Base-by-base conservation (phyloP, 805 yeast genomes). In the Jamesozyma piceae region DNA sequence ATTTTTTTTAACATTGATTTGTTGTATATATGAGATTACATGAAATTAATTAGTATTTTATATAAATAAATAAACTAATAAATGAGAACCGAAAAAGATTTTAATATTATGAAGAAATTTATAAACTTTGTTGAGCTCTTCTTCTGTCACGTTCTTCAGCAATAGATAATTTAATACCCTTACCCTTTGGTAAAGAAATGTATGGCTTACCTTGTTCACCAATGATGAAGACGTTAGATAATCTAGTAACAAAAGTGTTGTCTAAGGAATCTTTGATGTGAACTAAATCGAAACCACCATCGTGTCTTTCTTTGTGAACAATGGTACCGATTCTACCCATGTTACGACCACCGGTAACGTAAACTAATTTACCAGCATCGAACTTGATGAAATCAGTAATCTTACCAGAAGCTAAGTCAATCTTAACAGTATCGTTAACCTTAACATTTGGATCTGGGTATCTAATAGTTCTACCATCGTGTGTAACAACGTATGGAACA, bases 381-480 rank as follows among this genome's bases (percentile, higher is more conserved):
- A 89, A 85, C 73, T 83, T 82, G 72, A 90, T 78, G 75, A 72
- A 85, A 57, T 85, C 89, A 47, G 82, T 72, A 69, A 88, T 81
- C 80, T 90, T 90, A 72, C 97, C 97, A 57, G 96, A 72, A 61
- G 90, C 95, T 66, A 90, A 77, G 75, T 90, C 95, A 67, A 90
- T 75, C 82, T 89, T 89, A 68, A 90, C 95, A 61, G 97, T 85
- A 77, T 90, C 98, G 80, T 92, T 89, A 66, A 87, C 88, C 76
- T 78, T 90, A 82, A 90, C 80, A 61, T 74, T 72, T 74, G 98
- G 98, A 69, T 90, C 97, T 72, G 97, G 97, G 86, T 89, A 90
- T 75, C 97, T 89, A 78, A 90, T 75, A 68, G 98, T 90, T 82
- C 98, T 89, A 74, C 98, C 97, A 69, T 90, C 98, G 82, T 90